Conservation (phyloP, 495 filamentous ascomycete genomes). For the Neurospora africana region DNA sequence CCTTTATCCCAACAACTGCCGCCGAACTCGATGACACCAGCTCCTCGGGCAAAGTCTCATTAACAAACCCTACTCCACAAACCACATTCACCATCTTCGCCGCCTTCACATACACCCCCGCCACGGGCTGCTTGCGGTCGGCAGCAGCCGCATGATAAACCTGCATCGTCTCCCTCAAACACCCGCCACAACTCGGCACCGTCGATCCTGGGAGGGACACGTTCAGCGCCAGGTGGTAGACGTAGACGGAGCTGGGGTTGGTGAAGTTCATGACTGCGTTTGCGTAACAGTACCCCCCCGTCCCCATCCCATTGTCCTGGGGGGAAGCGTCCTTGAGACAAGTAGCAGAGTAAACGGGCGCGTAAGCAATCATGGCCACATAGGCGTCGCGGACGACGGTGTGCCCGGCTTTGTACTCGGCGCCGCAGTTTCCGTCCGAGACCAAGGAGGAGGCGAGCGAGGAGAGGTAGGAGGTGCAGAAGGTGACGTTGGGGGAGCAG, state of each 20-base stretch:
- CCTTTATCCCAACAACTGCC: neutral
- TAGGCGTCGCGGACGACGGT: conserved; percentile 54
- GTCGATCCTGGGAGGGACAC: conserved; percentile 50
- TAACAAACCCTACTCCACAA: conserved; percentile 56
- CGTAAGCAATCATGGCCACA: conserved; percentile 61
- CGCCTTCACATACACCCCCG: conserved; percentile 48
- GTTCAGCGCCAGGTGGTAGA: conserved; percentile 80
- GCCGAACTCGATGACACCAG: neutral
- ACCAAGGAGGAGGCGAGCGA: conserved; percentile 49
- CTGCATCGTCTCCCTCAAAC: conserved; percentile 59
- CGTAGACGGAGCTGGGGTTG: conserved; percentile 55
- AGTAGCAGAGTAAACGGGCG: conserved; percentile 63
- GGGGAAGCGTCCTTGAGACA: conserved; percentile 65
- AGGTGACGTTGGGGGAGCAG: conserved; percentile 50
- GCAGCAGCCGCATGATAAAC: conserved; percentile 52
- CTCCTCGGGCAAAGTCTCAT: conserved; percentile 43
- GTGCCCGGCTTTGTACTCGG: conserved; percentile 56
- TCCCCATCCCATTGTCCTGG: no score
- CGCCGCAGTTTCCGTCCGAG: conserved; percentile 49
- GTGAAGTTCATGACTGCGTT: conserved; percentile 69
- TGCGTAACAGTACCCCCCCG: conserved; percentile 70
- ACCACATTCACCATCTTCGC: conserved; percentile 53
- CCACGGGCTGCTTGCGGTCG: conserved; percentile 48
- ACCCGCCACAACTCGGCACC: conserved; percentile 58
- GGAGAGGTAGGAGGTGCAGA: conserved; percentile 51